Evolutionary conservation across 2,329 filamentous ascomycete species (phyloP).

Genomic region (Calonectria pseudoreteaudii): DNA sequence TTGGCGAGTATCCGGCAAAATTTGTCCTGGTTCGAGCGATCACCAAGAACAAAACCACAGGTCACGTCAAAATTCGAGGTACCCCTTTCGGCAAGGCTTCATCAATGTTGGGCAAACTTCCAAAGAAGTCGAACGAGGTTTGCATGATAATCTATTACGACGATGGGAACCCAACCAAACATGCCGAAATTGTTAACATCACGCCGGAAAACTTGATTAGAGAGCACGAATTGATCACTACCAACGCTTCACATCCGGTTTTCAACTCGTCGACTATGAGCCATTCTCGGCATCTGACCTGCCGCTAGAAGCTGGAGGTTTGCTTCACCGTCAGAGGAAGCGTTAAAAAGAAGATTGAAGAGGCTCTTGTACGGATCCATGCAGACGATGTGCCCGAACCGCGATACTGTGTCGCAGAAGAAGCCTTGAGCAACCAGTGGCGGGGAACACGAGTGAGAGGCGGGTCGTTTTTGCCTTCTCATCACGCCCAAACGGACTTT

Average conservation of each 20-base stretch:
- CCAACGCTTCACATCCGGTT: slow-evolving; percentile 64
- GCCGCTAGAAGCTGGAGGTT: slow-evolving; percentile 60
- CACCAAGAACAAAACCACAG: slow-evolving; percentile 40
- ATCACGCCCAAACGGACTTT: background rate
- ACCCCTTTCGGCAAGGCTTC: slow-evolving; percentile 51
- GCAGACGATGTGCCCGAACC: slow-evolving; percentile 45
- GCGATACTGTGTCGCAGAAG: slow-evolving; percentile 46
- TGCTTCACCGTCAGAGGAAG: slow-evolving; percentile 39
- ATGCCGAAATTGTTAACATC: slow-evolving; percentile 56
- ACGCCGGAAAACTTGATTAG: slow-evolving; percentile 50
- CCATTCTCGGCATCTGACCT: slow-evolving; percentile 57
- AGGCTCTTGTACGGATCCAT: slow-evolving; percentile 49
- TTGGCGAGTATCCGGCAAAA: slow-evolving; percentile 43
- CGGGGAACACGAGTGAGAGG: slow-evolving; percentile 43
- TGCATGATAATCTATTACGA: slow-evolving; percentile 55
- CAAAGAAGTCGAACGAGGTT: slow-evolving; percentile 56
- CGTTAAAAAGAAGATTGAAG: slow-evolving; percentile 47
- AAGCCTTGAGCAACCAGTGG: slow-evolving; percentile 49
- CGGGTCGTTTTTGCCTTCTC: slow-evolving; percentile 45
- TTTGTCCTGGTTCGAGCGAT: slow-evolving; percentile 59
- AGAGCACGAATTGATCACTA: slow-evolving; percentile 60
- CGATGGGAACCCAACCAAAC: slow-evolving; percentile 43
- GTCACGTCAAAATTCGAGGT: slow-evolving; percentile 51
- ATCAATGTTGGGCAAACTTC: slow-evolving; percentile 51
- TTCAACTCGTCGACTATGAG: slow-evolving; percentile 43